Base-by-base conservation (phyloP, 1,284 basidiomycete species). In the Ganoderma boninense region DNA sequence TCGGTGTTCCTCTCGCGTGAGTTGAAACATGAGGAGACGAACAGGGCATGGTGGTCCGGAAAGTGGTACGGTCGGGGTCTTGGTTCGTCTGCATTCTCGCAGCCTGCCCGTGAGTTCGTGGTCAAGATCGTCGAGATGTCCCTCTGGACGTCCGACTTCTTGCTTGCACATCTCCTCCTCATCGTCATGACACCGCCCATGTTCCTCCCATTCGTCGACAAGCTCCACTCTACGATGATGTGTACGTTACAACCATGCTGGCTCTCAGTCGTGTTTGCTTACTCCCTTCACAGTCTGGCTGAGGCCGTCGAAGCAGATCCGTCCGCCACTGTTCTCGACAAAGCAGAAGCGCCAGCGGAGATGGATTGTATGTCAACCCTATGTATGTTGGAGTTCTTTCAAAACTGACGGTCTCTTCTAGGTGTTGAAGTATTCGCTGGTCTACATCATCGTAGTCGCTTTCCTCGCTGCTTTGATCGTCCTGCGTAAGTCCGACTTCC, bases 1-100 rank as follows among this genome's bases (percentile, higher is more conserved):
- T 89, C 96, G 1, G 92, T 96, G 69, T 96, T 97, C 89, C 86
- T 98, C 65, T 95, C 95, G 54, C 92, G 97, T 80, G 97, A 98
- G 83, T 96, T 93, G 87, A 98, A 98, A 85, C 95, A 97, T 80
- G 97, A 98, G 79, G 96, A 98, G 84, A 97, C 95, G 23, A 98
- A 98, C 84, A 87, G 95, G 71, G 96, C 96, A 10, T 98, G 97
- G 97, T 98, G 97, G 97, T 97, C 96, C n/a, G 97, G 97, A 80
- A 95, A 96, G 82, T 98, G 97, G 97, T 97, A 97, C 79, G 96
- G 96, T 64, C 89, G 96, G 68, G 95, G 95, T 54, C 86, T 98
- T 42, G 97, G 97, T 56, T 87, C 87, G 35, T 93, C 95, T 62
- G 96, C 95, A 56, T 92, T 97, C 81, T 96, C 95, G 49, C 97